phyloP scores from a whole-genome alignment of 805 yeast genomes.

The Candida corydali region DNA sequence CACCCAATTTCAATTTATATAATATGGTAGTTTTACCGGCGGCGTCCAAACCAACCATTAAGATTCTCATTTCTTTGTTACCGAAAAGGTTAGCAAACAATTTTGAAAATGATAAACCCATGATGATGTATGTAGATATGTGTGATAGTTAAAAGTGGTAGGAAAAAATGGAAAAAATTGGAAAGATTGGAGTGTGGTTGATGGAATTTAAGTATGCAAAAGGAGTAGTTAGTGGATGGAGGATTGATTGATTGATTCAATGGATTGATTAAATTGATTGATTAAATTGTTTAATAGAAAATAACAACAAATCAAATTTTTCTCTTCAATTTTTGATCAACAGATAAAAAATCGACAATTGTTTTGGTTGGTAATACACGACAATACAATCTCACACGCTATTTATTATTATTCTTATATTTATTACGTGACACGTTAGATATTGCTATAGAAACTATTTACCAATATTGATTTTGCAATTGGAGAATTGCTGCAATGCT shows the following conservation, averaged over 20 bases:
- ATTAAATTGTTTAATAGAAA: too few relatives aligned
- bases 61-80: constrained; percentile 96
- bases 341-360: constrained; percentile 2
- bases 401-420: not conserved
- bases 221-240: too few relatives aligned
- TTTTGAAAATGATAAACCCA: constrained; percentile 96
- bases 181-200: too few relatives aligned
- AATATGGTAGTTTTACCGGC: constrained; percentile 98
- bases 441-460: too few relatives aligned
- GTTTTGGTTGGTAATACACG: not conserved
- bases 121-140: constrained; percentile 19
- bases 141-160: constrained; percentile 1
- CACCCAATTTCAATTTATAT: constrained; percentile 92
- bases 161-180: too few relatives aligned
- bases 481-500: constrained; percentile 70
- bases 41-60: constrained; percentile 97
- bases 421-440: too few relatives aligned
- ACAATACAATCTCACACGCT: constrained; percentile 6
- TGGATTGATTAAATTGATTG: too few relatives aligned
- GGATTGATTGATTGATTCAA: too few relatives aligned
- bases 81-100: constrained; percentile 93
- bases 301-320: constrained; percentile 10
- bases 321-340: constrained; percentile 3
- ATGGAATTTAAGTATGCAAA: too few relatives aligned
- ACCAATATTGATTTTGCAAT: constrained; percentile 86